Conservation (phyloP, 2,329 filamentous ascomycete species). For the Aspergillus tamarii region DNA sequence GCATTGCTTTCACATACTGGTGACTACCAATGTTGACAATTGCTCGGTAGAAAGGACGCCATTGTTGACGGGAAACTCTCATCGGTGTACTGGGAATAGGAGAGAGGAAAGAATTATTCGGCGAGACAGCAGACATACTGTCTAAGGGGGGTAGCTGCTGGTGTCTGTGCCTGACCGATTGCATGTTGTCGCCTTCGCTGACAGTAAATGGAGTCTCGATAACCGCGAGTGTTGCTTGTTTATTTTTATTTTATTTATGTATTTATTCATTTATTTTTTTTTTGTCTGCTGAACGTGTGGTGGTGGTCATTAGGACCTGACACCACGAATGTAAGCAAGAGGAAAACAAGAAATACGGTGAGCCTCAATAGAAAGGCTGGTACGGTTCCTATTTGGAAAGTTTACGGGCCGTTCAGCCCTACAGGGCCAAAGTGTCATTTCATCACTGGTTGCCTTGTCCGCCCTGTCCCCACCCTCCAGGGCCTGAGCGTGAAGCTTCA, state of each 20-base stretch:
- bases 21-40: constrained; percentile 4
- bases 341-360: background rate
- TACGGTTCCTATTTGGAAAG: background rate
- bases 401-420: constrained; percentile 12
- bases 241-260: too few species aligned
- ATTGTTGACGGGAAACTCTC: background rate
- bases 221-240: background rate
- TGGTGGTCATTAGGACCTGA: background rate
- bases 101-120: background rate
- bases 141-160: background rate
- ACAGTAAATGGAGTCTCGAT: background rate
- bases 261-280: background rate
- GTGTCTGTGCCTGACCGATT: constrained; percentile 5
- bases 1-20: constrained; percentile 68
- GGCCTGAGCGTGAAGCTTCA: background rate
- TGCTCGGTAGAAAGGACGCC: constrained; percentile 1
- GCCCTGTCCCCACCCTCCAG: background rate
- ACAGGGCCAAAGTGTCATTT: constrained; percentile 12
- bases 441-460: constrained; percentile 4
- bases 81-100: background rate
- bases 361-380: background rate
- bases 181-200: background rate
- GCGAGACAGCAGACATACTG: background rate
- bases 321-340: background rate
- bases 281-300: background rate